Percentiles rank a stretch among this genome's conserved stretches.
These are phyloP conservation scores for Pleurotus tuoliensis DNA, from an alignment of 768 basidiomycete genomes.

Conservation along the genomic window DNA sequence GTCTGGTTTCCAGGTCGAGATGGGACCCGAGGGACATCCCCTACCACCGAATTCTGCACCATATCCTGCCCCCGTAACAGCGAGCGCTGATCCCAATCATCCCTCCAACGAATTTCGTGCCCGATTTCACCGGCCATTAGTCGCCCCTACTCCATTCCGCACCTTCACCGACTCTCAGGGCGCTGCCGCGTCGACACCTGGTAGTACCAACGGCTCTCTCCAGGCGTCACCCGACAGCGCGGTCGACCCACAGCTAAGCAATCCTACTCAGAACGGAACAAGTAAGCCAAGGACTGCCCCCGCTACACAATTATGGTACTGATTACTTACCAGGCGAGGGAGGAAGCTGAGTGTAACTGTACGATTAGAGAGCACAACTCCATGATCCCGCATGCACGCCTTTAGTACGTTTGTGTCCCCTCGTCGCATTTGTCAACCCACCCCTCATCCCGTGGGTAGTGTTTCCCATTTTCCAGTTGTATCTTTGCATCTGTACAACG, in stretches of 20 bases:
- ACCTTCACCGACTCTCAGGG: slow-evolving; percentile 17
- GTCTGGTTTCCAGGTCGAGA: slow-evolving; percentile 11
- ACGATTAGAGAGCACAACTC: neutral
- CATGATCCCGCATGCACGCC: neutral
- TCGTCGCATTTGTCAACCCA: too few relatives aligned
- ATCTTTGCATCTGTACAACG: too few relatives aligned
- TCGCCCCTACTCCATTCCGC: slow-evolving; percentile 58
- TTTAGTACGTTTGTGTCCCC: too few relatives aligned
- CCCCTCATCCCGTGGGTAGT: too few relatives aligned
- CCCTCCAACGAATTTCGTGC: slow-evolving; percentile 54
- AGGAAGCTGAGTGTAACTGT: slow-evolving; percentile 8
- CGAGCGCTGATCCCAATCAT: slow-evolving; percentile 21
- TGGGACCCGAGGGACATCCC: slow-evolving; percentile 13
- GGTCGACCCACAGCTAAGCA: slow-evolving; percentile 33
- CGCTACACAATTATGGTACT: slow-evolving; percentile 7
- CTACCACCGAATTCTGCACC: slow-evolving; percentile 13
- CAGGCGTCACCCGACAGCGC: slow-evolving; percentile 21
- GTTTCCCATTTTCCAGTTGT: neutral
- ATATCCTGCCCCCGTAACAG: slow-evolving; percentile 21
- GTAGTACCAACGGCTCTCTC: slow-evolving; percentile 24
- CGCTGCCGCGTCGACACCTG: slow-evolving; percentile 5
- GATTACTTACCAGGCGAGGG: slow-evolving; percentile 10
- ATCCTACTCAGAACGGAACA: slow-evolving; percentile 4
- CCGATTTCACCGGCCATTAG: slow-evolving; percentile 59
- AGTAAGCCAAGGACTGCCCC: slow-evolving; percentile 9